phyloP scores from a whole-genome alignment of 192 early-diverging fungal genomes.

The Mortierella claussenii region DNA sequence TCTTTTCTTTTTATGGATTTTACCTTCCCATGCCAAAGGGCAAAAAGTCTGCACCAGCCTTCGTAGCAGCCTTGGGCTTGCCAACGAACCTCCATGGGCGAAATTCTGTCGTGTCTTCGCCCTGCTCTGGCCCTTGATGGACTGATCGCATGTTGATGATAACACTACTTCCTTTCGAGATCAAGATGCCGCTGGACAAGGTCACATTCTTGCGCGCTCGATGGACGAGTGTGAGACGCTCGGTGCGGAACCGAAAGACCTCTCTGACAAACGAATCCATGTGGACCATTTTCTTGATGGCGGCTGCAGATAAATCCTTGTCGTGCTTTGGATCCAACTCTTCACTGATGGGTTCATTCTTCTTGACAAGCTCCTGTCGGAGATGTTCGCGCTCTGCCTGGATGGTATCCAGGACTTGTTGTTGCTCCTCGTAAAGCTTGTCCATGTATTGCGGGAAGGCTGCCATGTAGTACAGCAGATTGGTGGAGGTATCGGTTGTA shows the following conservation, averaged over 20 bases:
- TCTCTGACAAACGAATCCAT: constrained; percentile 57
- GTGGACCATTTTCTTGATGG: constrained; percentile 52
- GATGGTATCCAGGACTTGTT: constrained; percentile 27
- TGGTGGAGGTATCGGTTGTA: constrained; percentile 38
- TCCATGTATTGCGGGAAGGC: constrained; percentile 30
- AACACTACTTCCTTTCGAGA: constrained; percentile 29
- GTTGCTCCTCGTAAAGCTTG: constrained; percentile 49
- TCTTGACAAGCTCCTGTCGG: constrained; percentile 10
- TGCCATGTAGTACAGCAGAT: constrained; percentile 44
- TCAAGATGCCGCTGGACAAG: constrained; percentile 41
- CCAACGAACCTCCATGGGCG: constrained; percentile 56
- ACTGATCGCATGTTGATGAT: constrained; percentile 38
- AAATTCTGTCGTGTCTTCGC: constrained; percentile 48
- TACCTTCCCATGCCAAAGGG: constrained; percentile 55
- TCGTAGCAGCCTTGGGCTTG: constrained; percentile 32
- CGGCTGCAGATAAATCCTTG: constrained; percentile 10
- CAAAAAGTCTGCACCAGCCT: constrained; percentile 48
- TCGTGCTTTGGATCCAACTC: constrained; percentile 39
- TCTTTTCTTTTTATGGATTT: too few relatives aligned
- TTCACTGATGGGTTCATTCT: constrained; percentile 23
- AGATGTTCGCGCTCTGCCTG: constrained; percentile 22
- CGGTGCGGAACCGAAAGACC: constrained; percentile 37
- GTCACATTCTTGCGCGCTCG: constrained; percentile 37
- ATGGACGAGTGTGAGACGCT: constrained; percentile 16
- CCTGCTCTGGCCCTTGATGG: constrained; percentile 29